A percentile compares a stretch with the other conserved stretches of the same genome.
phyloP scores from a whole-genome alignment of 2,329 filamentous ascomycete genomes.

The Xylaria sp. region DNA sequence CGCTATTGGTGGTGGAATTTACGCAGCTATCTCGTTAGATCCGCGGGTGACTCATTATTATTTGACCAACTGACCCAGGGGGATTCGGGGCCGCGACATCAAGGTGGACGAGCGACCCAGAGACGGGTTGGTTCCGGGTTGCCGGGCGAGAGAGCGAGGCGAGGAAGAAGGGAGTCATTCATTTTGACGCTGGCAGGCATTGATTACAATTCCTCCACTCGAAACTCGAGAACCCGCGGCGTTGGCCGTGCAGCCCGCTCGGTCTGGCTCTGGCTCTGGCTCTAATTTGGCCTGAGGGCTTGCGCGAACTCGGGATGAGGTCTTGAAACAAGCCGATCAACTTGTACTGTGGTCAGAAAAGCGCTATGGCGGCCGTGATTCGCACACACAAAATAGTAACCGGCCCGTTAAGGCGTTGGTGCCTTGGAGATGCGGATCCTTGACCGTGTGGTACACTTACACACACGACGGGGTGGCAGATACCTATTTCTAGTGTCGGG shows the following conservation, averaged over 20 bases:
- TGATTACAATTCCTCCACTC: constrained; percentile 15
- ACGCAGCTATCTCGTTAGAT: constrained; percentile 1
- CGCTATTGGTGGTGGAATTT: constrained; percentile 12
- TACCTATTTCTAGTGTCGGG: constrained; percentile 21
- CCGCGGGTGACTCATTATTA: constrained; percentile 26
- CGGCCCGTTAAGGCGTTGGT: constrained; percentile 34
- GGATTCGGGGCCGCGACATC: constrained; percentile 20
- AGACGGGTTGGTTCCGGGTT: constrained; percentile 12
- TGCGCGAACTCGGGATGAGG: neutral
- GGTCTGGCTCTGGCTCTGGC: constrained; percentile 21
- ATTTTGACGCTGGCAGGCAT: neutral
- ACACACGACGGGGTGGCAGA: constrained; percentile 13
- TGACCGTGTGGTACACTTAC: constrained; percentile 11
- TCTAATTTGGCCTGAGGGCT: constrained; percentile 8
- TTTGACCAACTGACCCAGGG: constrained; percentile 23
- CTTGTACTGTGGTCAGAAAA: constrained; percentile 30
- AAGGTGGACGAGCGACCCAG: neutral
- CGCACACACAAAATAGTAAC: constrained; percentile 36
- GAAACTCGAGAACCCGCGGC: constrained; percentile 16
- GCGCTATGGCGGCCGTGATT: constrained; percentile 16
- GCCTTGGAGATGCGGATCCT: constrained; percentile 29
- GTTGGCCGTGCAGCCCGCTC: constrained; percentile 29
- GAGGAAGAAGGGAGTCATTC: neutral
- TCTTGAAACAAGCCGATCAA: constrained; percentile 27
- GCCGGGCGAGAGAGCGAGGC: neutral